Conservation (phyloP, 306 rosid species). For the Cicer pinnatifidum region DNA sequence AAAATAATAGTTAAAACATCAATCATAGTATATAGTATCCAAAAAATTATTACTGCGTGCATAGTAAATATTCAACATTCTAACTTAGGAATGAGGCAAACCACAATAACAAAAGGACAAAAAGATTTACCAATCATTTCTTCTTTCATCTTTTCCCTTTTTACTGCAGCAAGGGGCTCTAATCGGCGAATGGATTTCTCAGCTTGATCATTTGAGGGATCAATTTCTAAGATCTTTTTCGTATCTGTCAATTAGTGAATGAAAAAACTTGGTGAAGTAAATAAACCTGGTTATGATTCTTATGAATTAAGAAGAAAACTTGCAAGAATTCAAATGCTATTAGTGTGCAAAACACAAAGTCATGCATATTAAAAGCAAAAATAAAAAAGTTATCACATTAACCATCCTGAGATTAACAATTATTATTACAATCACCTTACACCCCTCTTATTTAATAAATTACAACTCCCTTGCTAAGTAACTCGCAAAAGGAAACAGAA, state of each 20-base stretch:
- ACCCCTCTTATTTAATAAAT: constrained; percentile 29
- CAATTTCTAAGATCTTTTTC: constrained; percentile 82
- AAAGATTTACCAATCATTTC: constrained; percentile 72
- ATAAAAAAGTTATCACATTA: not conserved
- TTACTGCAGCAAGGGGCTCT: constrained; percentile 85
- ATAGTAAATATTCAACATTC: no score
- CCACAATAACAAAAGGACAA: not conserved
- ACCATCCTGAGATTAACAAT: not conserved
- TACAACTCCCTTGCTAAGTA: constrained; percentile 14
- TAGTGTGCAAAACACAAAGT: constrained; percentile 27
- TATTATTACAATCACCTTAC: constrained; percentile 6
- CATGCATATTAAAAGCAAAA: not conserved
- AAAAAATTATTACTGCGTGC: no score
- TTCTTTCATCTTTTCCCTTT: constrained; percentile 96
- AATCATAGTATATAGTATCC: no score
- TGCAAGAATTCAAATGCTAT: constrained; percentile 27
- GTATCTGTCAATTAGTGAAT: constrained; percentile 57
- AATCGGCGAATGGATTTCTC: constrained; percentile 60
- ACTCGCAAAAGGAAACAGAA: not conserved
- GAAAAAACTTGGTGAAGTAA: not conserved
- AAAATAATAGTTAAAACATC: no score
- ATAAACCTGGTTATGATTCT: constrained; percentile 6
- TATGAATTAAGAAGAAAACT: constrained; percentile 28
- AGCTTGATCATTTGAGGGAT: constrained; percentile 81
- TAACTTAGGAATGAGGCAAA: no score